Percentiles rank a stretch among this genome's conserved stretches.
Evolutionary conservation across 2,329 filamentous ascomycete species (phyloP).

Genomic region (Sporothrix variecibatus): DNA sequence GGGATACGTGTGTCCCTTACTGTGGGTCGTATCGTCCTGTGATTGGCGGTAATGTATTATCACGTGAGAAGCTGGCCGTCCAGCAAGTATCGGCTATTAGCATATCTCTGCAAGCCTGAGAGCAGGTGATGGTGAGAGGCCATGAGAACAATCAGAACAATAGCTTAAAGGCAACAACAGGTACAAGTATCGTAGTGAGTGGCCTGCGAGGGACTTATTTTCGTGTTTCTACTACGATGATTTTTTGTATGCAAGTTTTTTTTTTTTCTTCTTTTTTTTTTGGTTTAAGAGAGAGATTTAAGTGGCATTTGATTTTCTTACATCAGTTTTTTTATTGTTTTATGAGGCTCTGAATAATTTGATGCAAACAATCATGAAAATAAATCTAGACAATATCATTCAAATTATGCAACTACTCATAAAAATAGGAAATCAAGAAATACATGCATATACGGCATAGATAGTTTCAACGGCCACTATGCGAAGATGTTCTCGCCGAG

Average conservation of each 20-base stretch:
- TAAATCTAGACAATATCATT: too few relatives aligned
- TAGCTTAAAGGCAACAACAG: background rate
- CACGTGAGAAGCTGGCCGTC: background rate
- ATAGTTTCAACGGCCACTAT: too few relatives aligned
- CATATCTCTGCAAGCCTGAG: background rate
- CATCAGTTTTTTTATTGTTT: background rate
- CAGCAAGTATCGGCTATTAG: background rate
- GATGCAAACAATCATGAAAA: too few relatives aligned
- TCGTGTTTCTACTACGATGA: background rate
- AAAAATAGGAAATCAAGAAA: too few relatives aligned
- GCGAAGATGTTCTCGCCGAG: too few relatives aligned
- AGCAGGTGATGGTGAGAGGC: background rate
- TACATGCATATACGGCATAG: too few relatives aligned
- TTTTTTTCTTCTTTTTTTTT: background rate
- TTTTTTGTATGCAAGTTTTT: background rate
- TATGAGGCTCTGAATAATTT: too few relatives aligned
- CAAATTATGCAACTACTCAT: too few relatives aligned
- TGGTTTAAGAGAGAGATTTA: too few relatives aligned
- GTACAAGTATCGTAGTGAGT: background rate
- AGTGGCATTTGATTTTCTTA: too few relatives aligned
- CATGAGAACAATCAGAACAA: background rate
- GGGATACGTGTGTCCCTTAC: slow-evolving; percentile 7
- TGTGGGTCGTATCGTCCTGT: background rate
- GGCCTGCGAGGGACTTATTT: background rate
- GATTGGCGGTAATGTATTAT: background rate